Evolutionary conservation across 2,329 filamentous ascomycete genomes (phyloP), one percentile per base, ranked within the genome.

Genomic region (Colletotrichum spaethianum): DNA sequence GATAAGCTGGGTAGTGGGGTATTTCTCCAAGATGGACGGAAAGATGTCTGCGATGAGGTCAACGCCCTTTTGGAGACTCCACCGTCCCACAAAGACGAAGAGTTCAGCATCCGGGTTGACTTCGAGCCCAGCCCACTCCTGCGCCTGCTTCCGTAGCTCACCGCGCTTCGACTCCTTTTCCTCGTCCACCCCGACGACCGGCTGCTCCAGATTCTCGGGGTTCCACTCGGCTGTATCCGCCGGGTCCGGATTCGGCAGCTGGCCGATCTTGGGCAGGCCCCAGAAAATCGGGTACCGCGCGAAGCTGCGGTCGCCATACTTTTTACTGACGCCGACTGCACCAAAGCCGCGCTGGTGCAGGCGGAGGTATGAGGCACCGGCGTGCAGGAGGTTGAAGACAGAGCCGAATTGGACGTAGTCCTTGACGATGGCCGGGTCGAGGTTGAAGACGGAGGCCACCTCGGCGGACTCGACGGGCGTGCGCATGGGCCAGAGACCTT

Each of bases 201-300:
- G 75, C 18, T 86, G 82, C 53, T 87, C 84, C 7, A 85, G 79
- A 72, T 87, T 83, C 76, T 86, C 86, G 53, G 73, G 75, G 74
- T 87, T 85, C 89, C 88, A 91, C 72, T 88, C 88, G 4, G 86
- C 90, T 18, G 89, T 90, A 79, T 92, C 90, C 1, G 88, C 88
- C 2, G 90, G 90, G 78, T 92, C 90, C 0, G 91, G 90, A 75
- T 92, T 92, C 1, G 90, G 91, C 42, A 92, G 82, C 65, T 89
- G 86, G 33, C 90, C 90, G 63, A 92, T 88, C 78, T 87, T 88
- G 75, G 87, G 87, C 62, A 92, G 80, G 63, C 90, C 89, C 91
- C 91, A 93, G 81, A 93, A 92, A 70, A 93, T 92, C 1, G 91
- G 91, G 77, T 92, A 93, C 53, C 91, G 85, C 56, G 90, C 90